phyloP scores from a whole-genome alignment of 257 asterid species.

The Solanum bulbocastanum region DNA sequence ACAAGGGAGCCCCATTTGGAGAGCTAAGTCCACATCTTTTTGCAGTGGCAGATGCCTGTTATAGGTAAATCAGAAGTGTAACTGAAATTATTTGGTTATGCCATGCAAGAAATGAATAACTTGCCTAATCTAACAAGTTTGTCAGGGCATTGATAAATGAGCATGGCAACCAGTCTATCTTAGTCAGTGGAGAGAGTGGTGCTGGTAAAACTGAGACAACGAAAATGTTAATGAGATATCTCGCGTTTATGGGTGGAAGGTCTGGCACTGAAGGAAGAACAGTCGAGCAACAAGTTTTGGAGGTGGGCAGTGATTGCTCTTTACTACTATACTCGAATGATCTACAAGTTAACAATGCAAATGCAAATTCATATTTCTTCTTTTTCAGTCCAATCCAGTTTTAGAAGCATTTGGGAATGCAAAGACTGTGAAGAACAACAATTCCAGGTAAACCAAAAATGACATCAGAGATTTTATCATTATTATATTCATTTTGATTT shows the following conservation, averaged over 20 bases:
- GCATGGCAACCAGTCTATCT: conserved; percentile 83
- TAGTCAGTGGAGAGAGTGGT: conserved; percentile 98
- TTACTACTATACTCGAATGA: neutral
- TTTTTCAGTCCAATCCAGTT: conserved; percentile 82
- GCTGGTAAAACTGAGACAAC: conserved; percentile 98
- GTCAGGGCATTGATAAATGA: conserved; percentile 79
- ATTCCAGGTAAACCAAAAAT: conserved; percentile 57
- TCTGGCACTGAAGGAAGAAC: conserved; percentile 87
- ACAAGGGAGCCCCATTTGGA: conserved; percentile 89
- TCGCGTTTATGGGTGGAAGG: conserved; percentile 96
- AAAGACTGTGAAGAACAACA: conserved; percentile 85
- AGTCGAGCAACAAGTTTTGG: conserved; percentile 92
- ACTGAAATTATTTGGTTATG: neutral
- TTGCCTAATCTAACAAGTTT: neutral
- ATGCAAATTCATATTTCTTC: conserved; percentile 4
- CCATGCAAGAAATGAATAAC: neutral
- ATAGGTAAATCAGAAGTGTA: conserved; percentile 36
- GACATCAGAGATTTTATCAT: neutral
- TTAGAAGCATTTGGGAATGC: conserved; percentile 98
- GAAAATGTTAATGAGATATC: conserved; percentile 92
- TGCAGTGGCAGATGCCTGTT: conserved; percentile 91
- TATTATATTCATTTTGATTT: neutral
- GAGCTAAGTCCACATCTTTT: conserved; percentile 97
- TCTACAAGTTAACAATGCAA: neutral
- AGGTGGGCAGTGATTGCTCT: conserved; percentile 41